Conservation (phyloP, 2,329 filamentous ascomycete species). For the Claviceps lovelessii region DNA sequence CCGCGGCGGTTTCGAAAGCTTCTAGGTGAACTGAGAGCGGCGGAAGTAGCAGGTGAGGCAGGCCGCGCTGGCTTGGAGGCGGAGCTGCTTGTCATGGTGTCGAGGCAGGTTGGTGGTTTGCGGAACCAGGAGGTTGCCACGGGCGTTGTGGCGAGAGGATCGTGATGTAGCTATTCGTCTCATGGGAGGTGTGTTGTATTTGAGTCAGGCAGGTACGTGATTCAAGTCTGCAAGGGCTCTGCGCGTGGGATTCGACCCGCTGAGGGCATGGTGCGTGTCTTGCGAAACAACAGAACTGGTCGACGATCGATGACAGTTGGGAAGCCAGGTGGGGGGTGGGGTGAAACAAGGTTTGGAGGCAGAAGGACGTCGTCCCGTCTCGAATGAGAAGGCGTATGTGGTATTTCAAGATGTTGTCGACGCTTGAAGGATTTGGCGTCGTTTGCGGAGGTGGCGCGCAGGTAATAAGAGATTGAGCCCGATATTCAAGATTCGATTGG, state of each 20-base stretch:
- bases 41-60: slow-evolving; percentile 14
- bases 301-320: background rate
- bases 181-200: background rate
- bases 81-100: slow-evolving; percentile 17
- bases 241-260: background rate
- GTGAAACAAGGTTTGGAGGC: background rate
- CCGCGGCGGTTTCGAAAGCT: slow-evolving; percentile 22
- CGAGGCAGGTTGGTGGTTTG: background rate
- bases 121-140: slow-evolving; percentile 4
- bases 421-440: background rate
- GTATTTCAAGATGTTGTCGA: background rate
- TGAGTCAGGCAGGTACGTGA: background rate
- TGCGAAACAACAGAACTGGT: background rate
- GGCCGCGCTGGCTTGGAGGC: slow-evolving; percentile 16
- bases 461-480: background rate
- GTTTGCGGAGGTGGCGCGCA: background rate
- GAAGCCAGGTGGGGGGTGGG: background rate
- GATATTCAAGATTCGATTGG: background rate
- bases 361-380: background rate
- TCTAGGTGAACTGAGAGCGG: slow-evolving; percentile 15
- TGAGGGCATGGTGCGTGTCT: slow-evolving; percentile 4
- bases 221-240: slow-evolving; percentile 5
- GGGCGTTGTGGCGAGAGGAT: background rate
- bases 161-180: background rate
- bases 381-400: background rate